These are phyloP conservation scores for Stagonosporopsis cucurbitacearum DNA, from an alignment of 2,329 filamentous ascomycete genomes.

Conservation along the genomic window DNA sequence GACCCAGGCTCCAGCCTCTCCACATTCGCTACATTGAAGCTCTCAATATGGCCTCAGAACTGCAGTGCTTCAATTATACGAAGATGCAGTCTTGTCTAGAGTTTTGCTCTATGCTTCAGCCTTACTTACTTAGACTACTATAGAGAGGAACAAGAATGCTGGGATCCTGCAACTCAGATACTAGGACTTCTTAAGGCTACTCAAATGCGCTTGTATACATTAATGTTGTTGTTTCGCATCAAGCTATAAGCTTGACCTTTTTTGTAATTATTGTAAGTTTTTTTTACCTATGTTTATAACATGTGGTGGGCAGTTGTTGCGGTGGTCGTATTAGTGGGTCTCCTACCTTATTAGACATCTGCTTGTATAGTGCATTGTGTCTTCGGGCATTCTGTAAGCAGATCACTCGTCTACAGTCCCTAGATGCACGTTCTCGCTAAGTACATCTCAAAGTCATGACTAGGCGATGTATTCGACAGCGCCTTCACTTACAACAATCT, in stretches of 20 bases:
- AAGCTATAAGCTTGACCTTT: background rate
- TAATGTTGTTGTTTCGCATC: background rate
- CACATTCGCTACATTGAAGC: conserved; percentile 52
- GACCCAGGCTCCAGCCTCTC: conserved; percentile 44
- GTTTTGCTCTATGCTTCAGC: conserved; percentile 11
- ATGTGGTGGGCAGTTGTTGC: conserved; percentile 1
- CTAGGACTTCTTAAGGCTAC: background rate
- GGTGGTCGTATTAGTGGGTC: background rate
- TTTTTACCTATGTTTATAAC: background rate
- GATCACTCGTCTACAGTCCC: too few species aligned
- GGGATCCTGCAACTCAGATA: conserved; percentile 10
- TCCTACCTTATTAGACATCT: too few species aligned
- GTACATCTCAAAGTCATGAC: conserved; percentile 35
- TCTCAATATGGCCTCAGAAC: conserved; percentile 52
- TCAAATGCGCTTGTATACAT: background rate
- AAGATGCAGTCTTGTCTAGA: conserved; percentile 48
- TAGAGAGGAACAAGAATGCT: conserved; percentile 19
- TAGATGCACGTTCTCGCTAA: too few species aligned
- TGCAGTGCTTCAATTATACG: conserved; percentile 57
- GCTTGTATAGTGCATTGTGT: too few species aligned
- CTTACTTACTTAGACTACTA: conserved; percentile 19
- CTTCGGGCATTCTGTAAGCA: too few species aligned
- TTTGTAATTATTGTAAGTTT: background rate
- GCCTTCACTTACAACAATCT: conserved; percentile 47
- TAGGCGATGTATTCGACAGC: conserved; percentile 41